phyloP scores from a whole-genome alignment of 306 rosid genomes.

The Sicyos edulis region DNA sequence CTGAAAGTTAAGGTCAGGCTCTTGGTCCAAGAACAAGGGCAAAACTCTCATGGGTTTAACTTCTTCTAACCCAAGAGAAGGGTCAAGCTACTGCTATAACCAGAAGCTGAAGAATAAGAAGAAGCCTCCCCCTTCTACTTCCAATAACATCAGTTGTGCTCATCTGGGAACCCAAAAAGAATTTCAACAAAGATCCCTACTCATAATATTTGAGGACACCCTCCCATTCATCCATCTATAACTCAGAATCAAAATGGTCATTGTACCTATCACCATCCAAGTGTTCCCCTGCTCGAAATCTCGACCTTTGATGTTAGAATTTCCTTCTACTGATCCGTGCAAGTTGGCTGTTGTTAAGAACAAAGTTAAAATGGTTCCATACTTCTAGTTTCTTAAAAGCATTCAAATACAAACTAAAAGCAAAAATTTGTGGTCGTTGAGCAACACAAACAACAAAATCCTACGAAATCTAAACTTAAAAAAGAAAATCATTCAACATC shows the following conservation, averaged over 20 bases:
- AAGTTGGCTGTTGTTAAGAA: constrained; percentile 5
- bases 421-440: neutral
- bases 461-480: neutral
- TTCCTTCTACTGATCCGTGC: neutral
- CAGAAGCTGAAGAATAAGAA: constrained; percentile 94
- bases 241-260: neutral
- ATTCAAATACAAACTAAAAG: neutral
- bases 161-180: constrained; percentile 43
- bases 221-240: neutral
- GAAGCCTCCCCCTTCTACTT: constrained; percentile 98
- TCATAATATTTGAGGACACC: neutral
- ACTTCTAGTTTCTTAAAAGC: neutral
- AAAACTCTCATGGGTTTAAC: constrained; percentile 98
- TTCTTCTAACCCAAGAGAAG: constrained; percentile 85
- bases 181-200: neutral
- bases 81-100: constrained; percentile 78
- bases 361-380: neutral
- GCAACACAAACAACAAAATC: constrained; percentile 2
- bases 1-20: constrained; percentile 81
- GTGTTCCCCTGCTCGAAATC: neutral
- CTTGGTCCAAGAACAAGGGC: constrained; percentile 95
- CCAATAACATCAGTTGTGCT: constrained; percentile 94
- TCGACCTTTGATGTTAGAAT: neutral
- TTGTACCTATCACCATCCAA: constrained; percentile 10
- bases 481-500: neutral